Percentiles rank a stretch among this genome's conserved stretches.
Evolutionary conservation across 208 protist genomes (phyloP).

Genomic region (Crithidia expoeki): DNA sequence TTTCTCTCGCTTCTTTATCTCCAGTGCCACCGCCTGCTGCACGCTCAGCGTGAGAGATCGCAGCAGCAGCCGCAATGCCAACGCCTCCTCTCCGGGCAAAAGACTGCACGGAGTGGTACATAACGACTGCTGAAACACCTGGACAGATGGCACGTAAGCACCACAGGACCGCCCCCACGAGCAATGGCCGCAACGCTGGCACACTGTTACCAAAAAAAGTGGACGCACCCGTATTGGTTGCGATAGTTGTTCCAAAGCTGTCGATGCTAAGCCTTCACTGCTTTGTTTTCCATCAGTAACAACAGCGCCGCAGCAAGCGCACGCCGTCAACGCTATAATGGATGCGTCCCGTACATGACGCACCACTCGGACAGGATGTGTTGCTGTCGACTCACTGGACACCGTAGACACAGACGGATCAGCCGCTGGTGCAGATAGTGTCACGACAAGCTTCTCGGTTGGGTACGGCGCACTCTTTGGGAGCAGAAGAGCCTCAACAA

Average conservation of each 20-base stretch:
- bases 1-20: neutral
- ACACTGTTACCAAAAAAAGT: constrained; percentile 21
- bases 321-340: neutral
- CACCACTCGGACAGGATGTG: neutral
- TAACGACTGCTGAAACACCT: neutral
- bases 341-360: neutral
- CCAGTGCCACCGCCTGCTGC: constrained; percentile 5
- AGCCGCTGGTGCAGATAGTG: neutral
- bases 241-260: neutral
- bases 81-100: constrained; percentile 27
- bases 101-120: neutral
- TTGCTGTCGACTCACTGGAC: neutral
- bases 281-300: neutral
- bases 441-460: neutral
- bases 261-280: neutral
- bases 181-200: constrained; percentile 19
- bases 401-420: neutral
- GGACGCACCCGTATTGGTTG: neutral
- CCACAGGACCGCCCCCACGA: constrained; percentile 25
- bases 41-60: constrained; percentile 18
- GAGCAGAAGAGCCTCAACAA: neutral
- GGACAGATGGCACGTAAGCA: constrained; percentile 9
- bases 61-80: constrained; percentile 32
- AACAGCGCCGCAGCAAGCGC: constrained; percentile 16
- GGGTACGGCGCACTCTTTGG: neutral